Percentiles rank a stretch among this genome's conserved stretches.
phyloP scores from a whole-genome alignment of 352 stramenopile genomes.

The Peronosclerospora sorghi region DNA sequence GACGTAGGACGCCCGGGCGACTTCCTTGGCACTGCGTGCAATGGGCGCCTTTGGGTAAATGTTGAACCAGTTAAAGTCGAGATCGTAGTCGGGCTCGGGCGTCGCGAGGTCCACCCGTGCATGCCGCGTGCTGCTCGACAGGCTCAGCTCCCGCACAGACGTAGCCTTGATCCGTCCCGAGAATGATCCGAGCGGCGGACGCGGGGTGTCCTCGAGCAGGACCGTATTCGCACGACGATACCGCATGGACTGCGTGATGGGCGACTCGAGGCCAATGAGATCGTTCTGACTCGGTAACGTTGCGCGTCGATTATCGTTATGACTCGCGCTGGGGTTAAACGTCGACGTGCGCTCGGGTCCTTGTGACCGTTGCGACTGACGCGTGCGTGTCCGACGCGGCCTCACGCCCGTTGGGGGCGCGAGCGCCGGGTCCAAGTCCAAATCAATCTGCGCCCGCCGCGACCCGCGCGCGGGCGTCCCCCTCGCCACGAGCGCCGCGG shows the following conservation, averaged over 20 bases:
- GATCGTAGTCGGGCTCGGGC: slow-evolving; percentile 44
- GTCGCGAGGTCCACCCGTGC: slow-evolving; percentile 52
- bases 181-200: no score
- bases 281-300: slow-evolving; percentile 6
- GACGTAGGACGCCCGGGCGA: slow-evolving; percentile 40
- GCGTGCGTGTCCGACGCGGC: slow-evolving; percentile 10
- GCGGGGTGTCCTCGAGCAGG: slow-evolving; percentile 18
- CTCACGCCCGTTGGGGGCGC: no score
- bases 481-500: neutral
- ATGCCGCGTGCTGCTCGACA: no score
- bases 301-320: slow-evolving; percentile 6
- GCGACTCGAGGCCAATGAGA: slow-evolving; percentile 18
- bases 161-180: no score
- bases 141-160: no score
- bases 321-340: no score
- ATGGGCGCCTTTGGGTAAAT: slow-evolving; percentile 68
- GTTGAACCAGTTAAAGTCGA: slow-evolving; percentile 74
- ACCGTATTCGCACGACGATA: slow-evolving; percentile 32
- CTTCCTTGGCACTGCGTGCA: slow-evolving; percentile 19
- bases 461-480: slow-evolving; percentile 2
- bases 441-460: slow-evolving; percentile 14
- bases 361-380: slow-evolving; percentile 14
- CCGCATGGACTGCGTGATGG: slow-evolving; percentile 10
- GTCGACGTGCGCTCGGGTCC: no score
- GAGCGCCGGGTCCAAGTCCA: slow-evolving; percentile 19